Conservation (phyloP, 192 early-diverging fungal genomes). For the Dissophora globulifera region DNA sequence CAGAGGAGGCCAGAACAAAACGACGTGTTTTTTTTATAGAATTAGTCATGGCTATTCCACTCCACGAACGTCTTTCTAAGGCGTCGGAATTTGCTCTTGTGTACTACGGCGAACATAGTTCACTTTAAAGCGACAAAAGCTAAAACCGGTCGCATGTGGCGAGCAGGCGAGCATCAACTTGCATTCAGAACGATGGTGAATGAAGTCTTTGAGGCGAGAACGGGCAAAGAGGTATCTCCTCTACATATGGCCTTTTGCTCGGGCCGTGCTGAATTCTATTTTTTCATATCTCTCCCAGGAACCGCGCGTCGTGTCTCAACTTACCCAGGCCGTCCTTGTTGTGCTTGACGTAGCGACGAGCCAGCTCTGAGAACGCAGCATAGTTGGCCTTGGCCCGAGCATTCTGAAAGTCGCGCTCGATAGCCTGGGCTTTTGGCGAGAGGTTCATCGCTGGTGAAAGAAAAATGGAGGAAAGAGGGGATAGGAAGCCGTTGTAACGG, state of each 20-base stretch:
- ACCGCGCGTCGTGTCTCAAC: background rate
- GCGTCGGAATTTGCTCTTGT: background rate
- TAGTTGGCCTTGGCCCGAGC: constrained; percentile 60
- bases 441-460: constrained; percentile 34
- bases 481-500: constrained; percentile 1
- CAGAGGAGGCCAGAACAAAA: no score
- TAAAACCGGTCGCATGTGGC: no score
- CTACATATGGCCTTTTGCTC: no score
- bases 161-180: no score
- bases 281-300: background rate
- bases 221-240: no score
- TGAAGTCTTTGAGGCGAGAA: no score
- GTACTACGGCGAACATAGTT: constrained; percentile 3
- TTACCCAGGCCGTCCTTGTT: constrained; percentile 66
- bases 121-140: constrained; percentile 9
- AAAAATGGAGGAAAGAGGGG: no score
- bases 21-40: no score
- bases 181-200: no score
- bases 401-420: constrained; percentile 58
- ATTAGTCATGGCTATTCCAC: background rate
- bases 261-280: background rate
- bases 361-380: constrained; percentile 59
- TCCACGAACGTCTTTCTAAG: no score
- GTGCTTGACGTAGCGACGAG: constrained; percentile 65
- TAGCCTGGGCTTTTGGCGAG: constrained; percentile 55